These are phyloP conservation scores for Suillus lakei DNA, from an alignment of 768 basidiomycete species.

Conservation along the genomic window DNA sequence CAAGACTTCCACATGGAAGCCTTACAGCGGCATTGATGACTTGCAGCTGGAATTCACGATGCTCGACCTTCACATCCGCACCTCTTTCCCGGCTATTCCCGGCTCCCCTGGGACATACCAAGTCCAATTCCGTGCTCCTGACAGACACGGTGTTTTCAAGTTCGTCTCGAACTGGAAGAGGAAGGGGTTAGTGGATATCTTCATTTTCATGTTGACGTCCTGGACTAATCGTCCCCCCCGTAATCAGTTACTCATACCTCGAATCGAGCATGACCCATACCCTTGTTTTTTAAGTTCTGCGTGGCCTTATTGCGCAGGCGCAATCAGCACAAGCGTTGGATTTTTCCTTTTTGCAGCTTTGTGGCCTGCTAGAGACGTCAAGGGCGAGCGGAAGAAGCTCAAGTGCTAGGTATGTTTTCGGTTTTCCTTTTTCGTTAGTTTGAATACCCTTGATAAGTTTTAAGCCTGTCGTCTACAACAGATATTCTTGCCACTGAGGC, in stretches of 20 bases:
- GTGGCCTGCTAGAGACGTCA: slow-evolving; percentile 87
- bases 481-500: slow-evolving; percentile 11
- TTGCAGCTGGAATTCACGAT: slow-evolving; percentile 97
- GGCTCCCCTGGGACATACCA: slow-evolving; percentile 71
- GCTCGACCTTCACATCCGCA: slow-evolving; percentile 96
- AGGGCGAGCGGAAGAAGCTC: slow-evolving; percentile 56
- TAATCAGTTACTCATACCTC: slow-evolving; percentile 72
- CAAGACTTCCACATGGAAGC: slow-evolving; percentile 62
- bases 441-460: neutral
- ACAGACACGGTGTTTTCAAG: slow-evolving; percentile 98
- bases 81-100: slow-evolving; percentile 62
- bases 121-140: slow-evolving; percentile 87
- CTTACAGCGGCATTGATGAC: slow-evolving; percentile 74
- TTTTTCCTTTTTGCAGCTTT: slow-evolving; percentile 87
- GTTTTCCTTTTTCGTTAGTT: neutral
- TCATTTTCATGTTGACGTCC: neutral
- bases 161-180: slow-evolving; percentile 92
- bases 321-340: slow-evolving; percentile 84
- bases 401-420: slow-evolving; percentile 7
- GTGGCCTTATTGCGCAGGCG: slow-evolving; percentile 93
- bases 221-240: neutral
- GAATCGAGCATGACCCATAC: slow-evolving; percentile 83
- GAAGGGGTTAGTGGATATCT: slow-evolving; percentile 65
- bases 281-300: slow-evolving; percentile 95
- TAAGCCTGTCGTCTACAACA: neutral